Conservation (phyloP, 169 alveolate genomes). For the Theileria orientalis region DNA sequence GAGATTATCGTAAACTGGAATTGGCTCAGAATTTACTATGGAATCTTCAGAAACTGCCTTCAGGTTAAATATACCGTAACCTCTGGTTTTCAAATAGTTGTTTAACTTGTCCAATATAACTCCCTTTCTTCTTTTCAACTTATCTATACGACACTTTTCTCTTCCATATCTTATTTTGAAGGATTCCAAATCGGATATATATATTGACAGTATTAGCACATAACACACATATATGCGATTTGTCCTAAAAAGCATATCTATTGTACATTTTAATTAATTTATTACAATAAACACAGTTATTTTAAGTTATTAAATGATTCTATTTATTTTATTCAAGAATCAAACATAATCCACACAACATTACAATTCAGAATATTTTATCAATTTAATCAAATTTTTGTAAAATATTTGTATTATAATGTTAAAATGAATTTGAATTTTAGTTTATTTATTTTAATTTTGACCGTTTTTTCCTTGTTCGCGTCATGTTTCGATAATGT, state of each 20-base stretch:
- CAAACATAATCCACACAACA: too few species aligned
- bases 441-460: neutral
- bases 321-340: too few species aligned
- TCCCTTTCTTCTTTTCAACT: conserved; percentile 45
- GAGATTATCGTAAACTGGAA: neutral
- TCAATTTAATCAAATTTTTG: neutral
- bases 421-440: neutral
- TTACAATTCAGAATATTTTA: too few species aligned
- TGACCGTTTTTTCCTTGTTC: neutral
- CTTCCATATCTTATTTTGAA: conserved; percentile 57
- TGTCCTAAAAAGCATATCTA: conserved; percentile 10
- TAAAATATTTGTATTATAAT: conserved; percentile 2
- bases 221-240: neutral
- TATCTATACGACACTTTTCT: conserved; percentile 50
- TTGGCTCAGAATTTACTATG: neutral
- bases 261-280: conserved; percentile 7
- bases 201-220: neutral
- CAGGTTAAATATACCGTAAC: conserved; percentile 45
- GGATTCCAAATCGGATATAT: conserved; percentile 14
- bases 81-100: conserved; percentile 45
- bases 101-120: conserved; percentile 46
- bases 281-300: too few species aligned
- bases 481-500: conserved; percentile 1
- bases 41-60: conserved; percentile 41
- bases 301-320: too few species aligned